Evolutionary conservation across 306 rosid genomes (phyloP).

Genomic region (Psophocarpus tetragonolobus): DNA sequence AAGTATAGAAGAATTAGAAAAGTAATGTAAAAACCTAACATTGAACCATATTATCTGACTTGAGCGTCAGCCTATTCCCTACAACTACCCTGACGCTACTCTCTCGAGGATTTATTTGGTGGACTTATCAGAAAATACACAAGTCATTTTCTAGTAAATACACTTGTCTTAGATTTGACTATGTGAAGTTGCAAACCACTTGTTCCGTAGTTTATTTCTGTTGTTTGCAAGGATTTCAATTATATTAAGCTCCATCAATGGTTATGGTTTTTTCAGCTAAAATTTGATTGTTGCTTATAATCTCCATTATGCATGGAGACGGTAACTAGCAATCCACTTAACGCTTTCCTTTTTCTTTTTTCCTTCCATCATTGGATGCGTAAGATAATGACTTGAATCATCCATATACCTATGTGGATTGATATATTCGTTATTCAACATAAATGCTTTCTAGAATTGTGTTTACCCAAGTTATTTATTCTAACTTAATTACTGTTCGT

Average conservation of each 20-base stretch:
- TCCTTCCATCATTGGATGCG: slow-evolving; percentile 21
- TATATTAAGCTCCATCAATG: background rate
- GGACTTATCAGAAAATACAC: no score
- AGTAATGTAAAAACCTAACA: no score
- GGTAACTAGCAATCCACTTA: background rate
- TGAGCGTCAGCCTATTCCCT: no score
- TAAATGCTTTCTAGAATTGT: slow-evolving; percentile 24
- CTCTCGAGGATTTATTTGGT: no score
- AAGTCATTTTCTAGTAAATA: no score
- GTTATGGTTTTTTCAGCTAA: slow-evolving; percentile 10
- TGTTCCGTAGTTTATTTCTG: background rate
- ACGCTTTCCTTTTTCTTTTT: background rate
- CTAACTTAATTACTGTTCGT: background rate
- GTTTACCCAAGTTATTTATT: slow-evolving; percentile 17
- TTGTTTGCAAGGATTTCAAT: no score
- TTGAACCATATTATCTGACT: no score
- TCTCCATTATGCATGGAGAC: slow-evolving; percentile 12
- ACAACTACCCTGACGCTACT: no score
- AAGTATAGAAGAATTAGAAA: no score
- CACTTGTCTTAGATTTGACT: slow-evolving; percentile 7
- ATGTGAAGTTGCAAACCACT: slow-evolving; percentile 3
- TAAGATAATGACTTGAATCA: slow-evolving; percentile 18
- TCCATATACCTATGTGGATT: background rate
- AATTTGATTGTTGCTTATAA: slow-evolving; percentile 13
- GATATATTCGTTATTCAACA: background rate